These are phyloP conservation scores for Ustilago shanxiensis DNA, from an alignment of 1,284 basidiomycete species.

Conservation along the genomic window DNA sequence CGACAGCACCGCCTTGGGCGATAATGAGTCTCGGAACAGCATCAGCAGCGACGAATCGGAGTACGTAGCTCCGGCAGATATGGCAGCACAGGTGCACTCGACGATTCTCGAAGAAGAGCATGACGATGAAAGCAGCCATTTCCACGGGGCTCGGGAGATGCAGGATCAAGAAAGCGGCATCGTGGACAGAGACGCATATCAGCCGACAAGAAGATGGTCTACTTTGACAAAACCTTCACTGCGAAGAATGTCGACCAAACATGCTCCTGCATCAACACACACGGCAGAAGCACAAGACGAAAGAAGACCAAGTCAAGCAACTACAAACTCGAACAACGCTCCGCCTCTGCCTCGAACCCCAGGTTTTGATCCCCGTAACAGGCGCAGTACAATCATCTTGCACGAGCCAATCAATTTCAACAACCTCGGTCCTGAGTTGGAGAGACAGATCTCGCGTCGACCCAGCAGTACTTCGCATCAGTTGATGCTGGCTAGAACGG, in stretches of 20 bases:
- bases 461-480: conserved; percentile 27
- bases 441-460: conserved; percentile 11
- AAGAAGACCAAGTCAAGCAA: conserved; percentile 22
- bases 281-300: neutral
- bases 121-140: neutral
- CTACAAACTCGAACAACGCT: conserved; percentile 1
- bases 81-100: conserved; percentile 20
- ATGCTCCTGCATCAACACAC: neutral
- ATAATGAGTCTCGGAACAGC: conserved; percentile 3
- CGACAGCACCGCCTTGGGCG: conserved; percentile 14
- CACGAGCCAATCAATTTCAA: conserved; percentile 27
- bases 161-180: conserved; percentile 12
- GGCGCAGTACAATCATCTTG: conserved; percentile 41
- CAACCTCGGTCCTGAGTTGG: conserved; percentile 3
- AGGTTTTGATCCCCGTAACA: conserved; percentile 28
- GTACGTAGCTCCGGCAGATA: neutral
- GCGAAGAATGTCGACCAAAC: conserved; percentile 15
- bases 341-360: conserved; percentile 16
- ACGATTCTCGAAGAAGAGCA: conserved; percentile 37
- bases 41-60: conserved; percentile 20
- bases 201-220: neutral
- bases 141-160: neutral
- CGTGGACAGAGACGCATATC: conserved; percentile 1
- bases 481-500: conserved; percentile 21
- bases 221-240: conserved; percentile 1